A percentile compares a stretch with the other conserved stretches of the same genome.
Conservation (phyloP, 2,329 filamentous ascomycete genomes). For the Colletotrichum sp. region DNA sequence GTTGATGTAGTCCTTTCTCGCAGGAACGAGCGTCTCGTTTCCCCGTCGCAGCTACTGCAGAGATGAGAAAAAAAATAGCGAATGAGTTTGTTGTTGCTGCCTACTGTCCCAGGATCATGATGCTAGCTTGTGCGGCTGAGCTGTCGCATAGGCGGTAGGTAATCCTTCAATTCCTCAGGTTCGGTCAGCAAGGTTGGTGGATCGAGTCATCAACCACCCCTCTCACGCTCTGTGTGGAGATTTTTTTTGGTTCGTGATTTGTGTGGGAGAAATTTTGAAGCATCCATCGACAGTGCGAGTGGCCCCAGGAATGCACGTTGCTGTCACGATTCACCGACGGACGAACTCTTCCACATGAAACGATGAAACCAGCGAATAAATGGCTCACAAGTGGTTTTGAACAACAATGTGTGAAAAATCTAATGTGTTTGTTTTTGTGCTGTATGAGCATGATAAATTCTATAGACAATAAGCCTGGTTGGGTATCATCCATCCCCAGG, state of each 20-base stretch:
- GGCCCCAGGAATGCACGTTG: background rate
- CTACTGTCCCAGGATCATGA: conserved; percentile 16
- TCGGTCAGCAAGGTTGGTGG: conserved; percentile 8
- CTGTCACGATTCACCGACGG: background rate
- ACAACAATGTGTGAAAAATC: background rate
- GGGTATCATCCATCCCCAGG: conserved; percentile 18
- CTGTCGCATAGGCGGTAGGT: background rate
- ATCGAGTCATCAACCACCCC: conserved; percentile 8
- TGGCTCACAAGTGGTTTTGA: background rate
- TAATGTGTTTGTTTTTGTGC: background rate
- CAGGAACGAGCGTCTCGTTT: background rate
- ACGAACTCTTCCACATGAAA: background rate
- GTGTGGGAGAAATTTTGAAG: conserved; percentile 8
- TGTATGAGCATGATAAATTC: conserved; percentile 3
- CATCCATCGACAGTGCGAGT: conserved; percentile 13
- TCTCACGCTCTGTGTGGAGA: background rate
- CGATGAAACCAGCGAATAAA: background rate
- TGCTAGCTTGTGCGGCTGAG: conserved; percentile 16
- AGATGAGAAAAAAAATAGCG: background rate
- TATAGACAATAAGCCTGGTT: conserved; percentile 12
- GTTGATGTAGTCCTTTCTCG: background rate
- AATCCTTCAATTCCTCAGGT: background rate
- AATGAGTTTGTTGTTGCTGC: background rate
- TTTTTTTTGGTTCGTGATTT: background rate
- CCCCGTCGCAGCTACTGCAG: background rate